Evolutionary conservation across 176 grass and related monocot species (phyloP), one percentile per base, ranked within the genome.

Genomic region (Echinochloa phyllopogon): DNA sequence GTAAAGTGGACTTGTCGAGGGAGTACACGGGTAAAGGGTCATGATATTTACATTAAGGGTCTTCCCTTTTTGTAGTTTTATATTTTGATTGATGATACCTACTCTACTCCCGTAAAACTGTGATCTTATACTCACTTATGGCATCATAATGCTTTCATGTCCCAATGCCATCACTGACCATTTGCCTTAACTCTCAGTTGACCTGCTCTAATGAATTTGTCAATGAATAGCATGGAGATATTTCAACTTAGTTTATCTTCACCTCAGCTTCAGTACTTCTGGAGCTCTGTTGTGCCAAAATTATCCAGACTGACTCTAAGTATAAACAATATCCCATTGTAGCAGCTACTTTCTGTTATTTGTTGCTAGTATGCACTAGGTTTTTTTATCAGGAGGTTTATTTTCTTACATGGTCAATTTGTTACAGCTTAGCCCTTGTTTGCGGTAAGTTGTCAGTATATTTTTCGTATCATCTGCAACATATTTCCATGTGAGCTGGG

Each of bases 311-410:
- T 12, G 29, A 13, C 17, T 39, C 21, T 12, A 17, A 13, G 29
- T 39, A n/a, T 51, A 55, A 38, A 75, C 55, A 74, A 37, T 55
- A 75, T 53, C 27, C 4, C 8, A 37, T 74, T 52, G 71, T 74
- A 52, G 7, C 11, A 4, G 21, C 4, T 2, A 55, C 17, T 75
- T 52, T 21, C 17, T 47, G 41, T 76, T 33, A 16, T 61, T 20
- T 18, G 12, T 45, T 45, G 41, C 41, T 42, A 63, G 40, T 10
- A 63, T 45, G 14, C 7, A 29, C 23, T 20, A 17, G 20, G 2
- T 29, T 17, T 48, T 48, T n/a, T 38, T 55, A 53, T 52, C 27
- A 55, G 17, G 16, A 8, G 9, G 4, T 74, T 3, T 29, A 21
- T 74, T 53, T 53, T 75, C 8, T 10, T 75, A 11, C 4, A 12